Base-by-base conservation (phyloP, 371 early-diverging fungal genomes). In the Dinochytrium kinnereticum region DNA sequence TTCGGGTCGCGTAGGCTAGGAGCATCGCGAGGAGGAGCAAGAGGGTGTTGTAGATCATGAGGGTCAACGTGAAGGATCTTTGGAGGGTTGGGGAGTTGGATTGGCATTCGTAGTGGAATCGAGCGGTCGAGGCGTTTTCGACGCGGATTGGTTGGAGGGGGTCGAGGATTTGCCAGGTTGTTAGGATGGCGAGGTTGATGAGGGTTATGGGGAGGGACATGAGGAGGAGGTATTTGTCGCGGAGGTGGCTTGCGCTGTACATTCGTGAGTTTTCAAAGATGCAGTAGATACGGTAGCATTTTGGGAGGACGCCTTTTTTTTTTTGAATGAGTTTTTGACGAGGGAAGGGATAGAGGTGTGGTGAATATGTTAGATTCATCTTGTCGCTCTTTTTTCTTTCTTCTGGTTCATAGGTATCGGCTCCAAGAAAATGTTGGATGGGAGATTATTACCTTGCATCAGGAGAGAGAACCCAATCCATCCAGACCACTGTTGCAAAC, bases 391-490 rank as follows among this genome's bases (percentile, higher is more conserved):
- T n/a, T n/a, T n/a, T n/a, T n/a, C n/a, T n/a, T n/a, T n/a, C n/a
- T n/a, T n/a, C n/a, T 50, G 50, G 50, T 50, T 50, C n/a, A 17
- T 50, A 17, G n/a, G n/a, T 50, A 50, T 17, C 50, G 15, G 50
- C 15, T 50, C 17, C 15, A 50, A n/a, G 17, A n/a, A 57, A 57
- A 28, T 15, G 59, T 19, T 5, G 10, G 10, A 36, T 10, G n/a
- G n/a, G n/a, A n/a, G n/a, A n/a, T n/a, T n/a, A 10, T 37, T 31
- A 66, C 67, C 44, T 44, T 66, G 67, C 38, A 66, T 66, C 31
- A 66, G 30, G 17, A 66, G 44, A 7, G 67, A 66, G 30, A 66
- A 66, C 24, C 67, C 67, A 40, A 66, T 66, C 67, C 67, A 66
- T 3, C 67, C 67, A 3, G n/a, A 10, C 67, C 67, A 66, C 49